A percentile compares a stretch with the other conserved stretches of the same genome.
These are phyloP conservation scores for Wakefieldia striispora DNA, from an alignment of 768 basidiomycete species.

Conservation along the genomic window DNA sequence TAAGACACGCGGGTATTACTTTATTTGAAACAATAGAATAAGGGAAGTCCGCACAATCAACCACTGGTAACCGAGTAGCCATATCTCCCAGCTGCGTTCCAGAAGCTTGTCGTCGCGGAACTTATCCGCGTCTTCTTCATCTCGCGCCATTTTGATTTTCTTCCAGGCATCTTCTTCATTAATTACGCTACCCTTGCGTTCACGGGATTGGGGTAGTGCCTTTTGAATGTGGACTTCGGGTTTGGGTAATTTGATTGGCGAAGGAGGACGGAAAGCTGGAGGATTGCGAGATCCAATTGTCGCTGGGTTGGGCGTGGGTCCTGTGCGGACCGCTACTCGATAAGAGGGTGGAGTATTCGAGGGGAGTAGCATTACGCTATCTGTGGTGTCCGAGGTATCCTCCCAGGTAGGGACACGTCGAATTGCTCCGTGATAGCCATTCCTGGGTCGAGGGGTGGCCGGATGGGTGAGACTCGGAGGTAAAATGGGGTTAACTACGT, in stretches of 20 bases:
- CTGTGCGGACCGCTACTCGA: slow-evolving; percentile 38
- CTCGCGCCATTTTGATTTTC: slow-evolving; percentile 65
- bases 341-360: slow-evolving; percentile 52
- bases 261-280: slow-evolving; percentile 17
- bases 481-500: slow-evolving; percentile 24
- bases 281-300: slow-evolving; percentile 13
- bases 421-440: slow-evolving; percentile 7
- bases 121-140: slow-evolving; percentile 68
- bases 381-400: slow-evolving; percentile 37
- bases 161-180: slow-evolving; percentile 79
- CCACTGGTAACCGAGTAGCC: slow-evolving; percentile 72
- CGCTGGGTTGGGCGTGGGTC: slow-evolving; percentile 15
- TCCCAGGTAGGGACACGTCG: slow-evolving; percentile 32
- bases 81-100: slow-evolving; percentile 72
- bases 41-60: slow-evolving; percentile 53
- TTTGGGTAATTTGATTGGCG: slow-evolving; percentile 32
- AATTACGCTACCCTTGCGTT: slow-evolving; percentile 48
- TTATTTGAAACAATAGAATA: slow-evolving; percentile 13
- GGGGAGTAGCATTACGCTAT: slow-evolving; percentile 29
- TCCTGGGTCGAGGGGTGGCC: slow-evolving; percentile 29
- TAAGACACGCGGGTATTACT: slow-evolving; percentile 8
- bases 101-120: slow-evolving; percentile 63
- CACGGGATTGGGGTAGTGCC: slow-evolving; percentile 27
- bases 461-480: slow-evolving; percentile 28
- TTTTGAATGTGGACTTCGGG: slow-evolving; percentile 17